These are phyloP conservation scores for Teratosphaeria pseudoeucalypti DNA, from an alignment of 2,329 filamentous ascomycete genomes.

Conservation along the genomic window DNA sequence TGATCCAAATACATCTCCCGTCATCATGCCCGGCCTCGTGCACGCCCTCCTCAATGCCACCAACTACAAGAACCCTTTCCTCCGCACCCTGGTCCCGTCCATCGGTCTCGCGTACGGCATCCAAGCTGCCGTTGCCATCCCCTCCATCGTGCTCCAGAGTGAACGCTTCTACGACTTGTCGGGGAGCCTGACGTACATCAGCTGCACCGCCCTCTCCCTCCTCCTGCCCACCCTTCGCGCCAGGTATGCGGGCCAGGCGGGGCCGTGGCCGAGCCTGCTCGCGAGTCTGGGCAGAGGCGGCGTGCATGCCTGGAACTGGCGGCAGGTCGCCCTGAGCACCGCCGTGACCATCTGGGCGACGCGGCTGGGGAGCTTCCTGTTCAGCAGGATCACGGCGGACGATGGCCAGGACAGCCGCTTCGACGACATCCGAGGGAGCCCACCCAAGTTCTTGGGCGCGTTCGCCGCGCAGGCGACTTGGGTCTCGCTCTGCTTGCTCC, in stretches of 20 bases:
- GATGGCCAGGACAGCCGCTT: constrained; percentile 50
- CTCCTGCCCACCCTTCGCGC: constrained; percentile 51
- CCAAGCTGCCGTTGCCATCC: constrained; percentile 52
- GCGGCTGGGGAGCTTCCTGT: constrained; percentile 54
- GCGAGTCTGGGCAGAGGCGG: constrained; percentile 35
- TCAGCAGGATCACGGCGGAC: constrained; percentile 48
- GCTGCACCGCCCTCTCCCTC: constrained; percentile 51
- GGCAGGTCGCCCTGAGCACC: constrained; percentile 45
- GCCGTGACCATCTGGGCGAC: constrained; percentile 53
- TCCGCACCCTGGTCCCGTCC: constrained; percentile 52
- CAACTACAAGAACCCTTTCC: constrained; percentile 51
- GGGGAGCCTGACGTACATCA: constrained; percentile 56
- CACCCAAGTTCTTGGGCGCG: constrained; percentile 44
- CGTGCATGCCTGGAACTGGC: constrained; percentile 47
- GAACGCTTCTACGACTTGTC: constrained; percentile 61
- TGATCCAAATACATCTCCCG: background rate
- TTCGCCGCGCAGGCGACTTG: constrained; percentile 55
- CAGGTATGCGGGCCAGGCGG: constrained; percentile 31
- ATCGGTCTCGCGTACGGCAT: constrained; percentile 53
- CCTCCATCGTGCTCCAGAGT: constrained; percentile 49
- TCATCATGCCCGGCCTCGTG: constrained; percentile 26
- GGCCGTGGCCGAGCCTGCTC: constrained; percentile 39
- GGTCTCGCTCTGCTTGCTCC: constrained; percentile 57
- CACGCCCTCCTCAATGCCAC: constrained; percentile 45
- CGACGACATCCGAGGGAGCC: constrained; percentile 42